Base-by-base conservation (phyloP, 164 flowering plant genomes). In the Magnolia sinica region DNA sequence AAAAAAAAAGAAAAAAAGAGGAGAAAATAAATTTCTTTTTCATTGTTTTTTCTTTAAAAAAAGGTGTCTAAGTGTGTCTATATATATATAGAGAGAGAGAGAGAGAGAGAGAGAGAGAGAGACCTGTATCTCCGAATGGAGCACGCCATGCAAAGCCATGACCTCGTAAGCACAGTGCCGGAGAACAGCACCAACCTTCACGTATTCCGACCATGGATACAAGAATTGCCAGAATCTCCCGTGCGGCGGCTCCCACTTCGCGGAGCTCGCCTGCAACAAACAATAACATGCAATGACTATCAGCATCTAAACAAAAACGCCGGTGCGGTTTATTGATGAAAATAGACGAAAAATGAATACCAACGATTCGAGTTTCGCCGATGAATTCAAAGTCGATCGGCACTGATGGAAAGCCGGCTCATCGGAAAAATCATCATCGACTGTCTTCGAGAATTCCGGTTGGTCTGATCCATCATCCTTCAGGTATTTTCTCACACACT, bases 181-280 rank as follows among this genome's bases (percentile, higher is more conserved):
- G 23, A 94, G 79, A 68, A 92, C 94, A 6, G 94, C 89, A 7
- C 94, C 93, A 20, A 94, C 98, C 80, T 90, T 91, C 67, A 91
- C 93, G 76, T 91, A 93, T 73, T 92, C 90, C 2, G 87, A 79
- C 97, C 97, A 91, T 7, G 97, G 98, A 66, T 91, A 92, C 82
- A 88, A 87, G 82, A 88, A 87, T 73, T 84, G 90, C 2, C 77
- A 5, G 79, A 91, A 92, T 76, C 85, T 85, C 1, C 96, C 97
- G 76, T 94, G 98, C 4, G 96, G 96, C 20, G 96, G 96, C 80
- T 94, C 98, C 98, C 98, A 94, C 84, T 90, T 92, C 24, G 98
- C 98, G 1, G 96, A 82, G 68, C 8, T 76, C 13, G 95, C 91
- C 92, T 91, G 27, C 64, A 77, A 50, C 11, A 68, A 31, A 68